Evolutionary conservation across 208 protist species (phyloP), one percentile per base, ranked within the genome.

Genomic region (Wallacemonas sp.): DNA sequence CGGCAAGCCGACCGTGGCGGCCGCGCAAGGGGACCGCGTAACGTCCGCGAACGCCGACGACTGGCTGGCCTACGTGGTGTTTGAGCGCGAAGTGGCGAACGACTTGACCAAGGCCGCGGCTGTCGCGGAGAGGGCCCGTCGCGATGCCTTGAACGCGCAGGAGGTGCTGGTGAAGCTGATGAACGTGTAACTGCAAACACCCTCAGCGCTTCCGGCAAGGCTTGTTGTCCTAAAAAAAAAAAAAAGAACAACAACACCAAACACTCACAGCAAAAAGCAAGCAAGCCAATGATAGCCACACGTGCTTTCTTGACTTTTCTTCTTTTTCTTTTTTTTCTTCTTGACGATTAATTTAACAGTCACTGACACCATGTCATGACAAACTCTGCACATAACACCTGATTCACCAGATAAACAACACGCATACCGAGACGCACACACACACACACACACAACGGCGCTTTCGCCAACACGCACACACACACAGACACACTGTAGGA

Each of bases 31-130:
- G 18, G 55, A 55, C 28, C 45, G 28, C 18, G 46, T 36, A 2
- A 22, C 63, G 8, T 33, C 57, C 18, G 20, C 22, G 10, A 94
- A 91, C 67, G 70, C 81, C 4, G 65, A 57, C 28, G 89, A 94
- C 61, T 94, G 89, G 86, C 55, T 79, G 1, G 42, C 67, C 20
- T 86, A 87, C 66, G 76, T 91, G 11, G 45, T 48, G 11, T 94
- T 94, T 55, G 89, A 94, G 70, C 81, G 86, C 22, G 46, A 71
- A 10, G 75, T 94, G 26, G 76, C 86, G n/a, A 82, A 79, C 54
- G 89, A 94, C 59, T 64, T 94, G 72, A 23, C 61, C 26, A 61
- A 61, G 26, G 74, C 86, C 26, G 76, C 82, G 61, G 72, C 82
- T 23, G 77, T 86, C 3, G 71, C 77, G 20, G 75, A 78, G 62